Conservation (phyloP, 192 early-diverging fungal genomes). For the Gigaspora rosea region DNA sequence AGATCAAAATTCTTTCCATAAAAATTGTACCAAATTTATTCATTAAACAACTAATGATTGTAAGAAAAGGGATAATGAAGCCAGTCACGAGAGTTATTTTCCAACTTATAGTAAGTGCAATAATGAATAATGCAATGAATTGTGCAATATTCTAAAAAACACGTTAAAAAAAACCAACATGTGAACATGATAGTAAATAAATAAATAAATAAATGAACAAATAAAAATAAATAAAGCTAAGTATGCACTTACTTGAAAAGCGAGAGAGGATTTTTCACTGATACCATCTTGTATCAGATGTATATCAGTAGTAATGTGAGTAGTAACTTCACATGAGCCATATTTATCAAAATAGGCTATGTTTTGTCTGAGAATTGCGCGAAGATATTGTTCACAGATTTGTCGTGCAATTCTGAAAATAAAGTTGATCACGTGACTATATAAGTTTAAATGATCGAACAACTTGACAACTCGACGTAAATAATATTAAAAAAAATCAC, state of each 20-base stretch:
- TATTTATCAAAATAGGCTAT: too few species aligned
- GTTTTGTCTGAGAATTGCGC: too few species aligned
- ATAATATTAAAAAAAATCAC: too few species aligned
- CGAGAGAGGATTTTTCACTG: conserved; percentile 77
- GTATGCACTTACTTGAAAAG: too few species aligned
- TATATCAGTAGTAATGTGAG: conserved; percentile 80
- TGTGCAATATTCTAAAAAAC: conserved; percentile 61
- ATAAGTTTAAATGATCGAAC: too few species aligned
- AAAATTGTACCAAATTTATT: conserved; percentile 49
- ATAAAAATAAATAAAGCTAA: too few species aligned
- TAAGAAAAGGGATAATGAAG: conserved; percentile 43
- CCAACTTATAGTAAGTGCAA: conserved; percentile 74
- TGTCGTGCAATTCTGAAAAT: too few species aligned
- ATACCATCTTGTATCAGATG: conserved; percentile 85
- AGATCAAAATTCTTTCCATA: conserved; percentile 51
- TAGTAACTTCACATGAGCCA: conserved; percentile 59
- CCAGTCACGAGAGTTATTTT: conserved; percentile 28
- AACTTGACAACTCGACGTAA: too few species aligned
- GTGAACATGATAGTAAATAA: too few species aligned
- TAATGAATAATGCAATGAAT: conserved; percentile 69
- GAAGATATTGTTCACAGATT: conserved; percentile 71
- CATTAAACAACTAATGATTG: conserved; percentile 36
- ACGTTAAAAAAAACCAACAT: too few species aligned
- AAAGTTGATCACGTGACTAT: too few species aligned
- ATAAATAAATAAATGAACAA: too few species aligned